These are phyloP conservation scores for Friedmanniomyces simplex DNA, from an alignment of 495 filamentous ascomycete species.

Conservation along the genomic window DNA sequence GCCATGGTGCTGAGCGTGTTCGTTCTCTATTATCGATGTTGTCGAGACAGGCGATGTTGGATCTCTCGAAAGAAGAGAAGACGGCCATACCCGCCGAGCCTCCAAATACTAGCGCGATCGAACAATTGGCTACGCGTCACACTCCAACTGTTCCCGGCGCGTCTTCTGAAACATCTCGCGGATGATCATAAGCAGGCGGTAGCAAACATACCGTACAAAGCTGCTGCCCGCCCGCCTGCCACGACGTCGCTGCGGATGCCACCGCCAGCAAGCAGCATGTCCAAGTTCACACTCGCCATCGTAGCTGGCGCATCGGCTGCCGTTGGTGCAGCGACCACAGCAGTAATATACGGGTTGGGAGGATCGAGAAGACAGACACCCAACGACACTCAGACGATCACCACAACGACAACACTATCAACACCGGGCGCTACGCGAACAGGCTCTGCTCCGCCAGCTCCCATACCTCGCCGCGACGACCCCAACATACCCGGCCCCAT, in stretches of 20 bases:
- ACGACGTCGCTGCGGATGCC: not conserved
- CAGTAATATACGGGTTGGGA: conserved; percentile 61
- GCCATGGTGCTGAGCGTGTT: no score
- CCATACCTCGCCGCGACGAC: conserved; percentile 11
- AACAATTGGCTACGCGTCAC: no score
- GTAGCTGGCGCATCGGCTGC: conserved; percentile 84
- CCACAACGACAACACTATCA: conserved; percentile 28
- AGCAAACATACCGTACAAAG: not conserved
- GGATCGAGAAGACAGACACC: conserved; percentile 32
- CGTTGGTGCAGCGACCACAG: conserved; percentile 75
- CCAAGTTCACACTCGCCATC: conserved; percentile 58
- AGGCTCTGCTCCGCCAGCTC: conserved; percentile 20
- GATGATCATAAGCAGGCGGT: not conserved
- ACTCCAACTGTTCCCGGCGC: not conserved
- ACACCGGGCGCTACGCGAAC: conserved; percentile 10
- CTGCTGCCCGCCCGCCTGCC: not conserved
- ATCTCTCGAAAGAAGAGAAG: no score
- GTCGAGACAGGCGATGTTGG: no score
- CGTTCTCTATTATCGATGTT: no score
- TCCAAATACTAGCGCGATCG: no score
- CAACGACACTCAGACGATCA: conserved; percentile 36
- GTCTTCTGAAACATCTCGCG: not conserved
- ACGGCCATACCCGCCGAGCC: no score
- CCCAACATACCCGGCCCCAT: not conserved
- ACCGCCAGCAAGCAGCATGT: conserved; percentile 23